Evolutionary conservation across 2,329 filamentous ascomycete species (phyloP).

Genomic region (Reticulascus tulasneorum): DNA sequence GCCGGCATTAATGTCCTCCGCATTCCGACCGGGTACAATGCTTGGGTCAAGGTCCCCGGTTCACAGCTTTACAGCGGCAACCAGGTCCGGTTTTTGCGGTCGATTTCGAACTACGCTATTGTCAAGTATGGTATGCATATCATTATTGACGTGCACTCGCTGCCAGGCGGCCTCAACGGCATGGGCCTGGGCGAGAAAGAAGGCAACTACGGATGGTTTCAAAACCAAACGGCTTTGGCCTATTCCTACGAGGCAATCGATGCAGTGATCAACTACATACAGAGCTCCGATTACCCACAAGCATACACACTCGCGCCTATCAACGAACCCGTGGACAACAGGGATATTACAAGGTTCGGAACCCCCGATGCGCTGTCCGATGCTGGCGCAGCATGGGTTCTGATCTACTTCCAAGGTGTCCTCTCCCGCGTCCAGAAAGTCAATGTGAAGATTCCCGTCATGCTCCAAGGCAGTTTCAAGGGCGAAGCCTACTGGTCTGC

Average conservation of each 20-base stretch:
- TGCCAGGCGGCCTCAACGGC: constrained; percentile 2
- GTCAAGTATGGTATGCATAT: constrained; percentile 4
- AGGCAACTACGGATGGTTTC: constrained; percentile 3
- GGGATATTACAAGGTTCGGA: constrained; percentile 4
- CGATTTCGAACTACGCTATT: constrained; percentile 1
- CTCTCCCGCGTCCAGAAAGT: neutral
- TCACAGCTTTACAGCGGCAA: constrained; percentile 4
- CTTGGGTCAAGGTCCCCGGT: constrained; percentile 4
- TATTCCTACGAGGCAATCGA: constrained; percentile 1
- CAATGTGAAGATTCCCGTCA: neutral
- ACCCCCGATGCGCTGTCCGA: constrained; percentile 2
- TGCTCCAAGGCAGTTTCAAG: constrained; percentile 3
- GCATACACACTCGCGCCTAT: constrained; percentile 3
- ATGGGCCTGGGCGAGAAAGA: constrained; percentile 1
- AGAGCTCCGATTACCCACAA: neutral
- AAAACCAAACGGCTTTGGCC: constrained; percentile 1
- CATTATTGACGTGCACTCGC: constrained; percentile 2
- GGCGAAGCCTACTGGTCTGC: constrained; percentile 1
- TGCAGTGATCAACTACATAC: neutral
- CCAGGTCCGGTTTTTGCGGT: neutral
- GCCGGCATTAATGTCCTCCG: constrained; percentile 1
- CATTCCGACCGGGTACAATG: constrained; percentile 4
- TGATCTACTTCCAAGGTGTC: constrained; percentile 1
- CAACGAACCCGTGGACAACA: constrained; percentile 5
- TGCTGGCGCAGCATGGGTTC: constrained; percentile 3